Evolutionary conservation across 148 eudicot species (phyloP).

Genomic region (Nepenthes gracilis): DNA sequence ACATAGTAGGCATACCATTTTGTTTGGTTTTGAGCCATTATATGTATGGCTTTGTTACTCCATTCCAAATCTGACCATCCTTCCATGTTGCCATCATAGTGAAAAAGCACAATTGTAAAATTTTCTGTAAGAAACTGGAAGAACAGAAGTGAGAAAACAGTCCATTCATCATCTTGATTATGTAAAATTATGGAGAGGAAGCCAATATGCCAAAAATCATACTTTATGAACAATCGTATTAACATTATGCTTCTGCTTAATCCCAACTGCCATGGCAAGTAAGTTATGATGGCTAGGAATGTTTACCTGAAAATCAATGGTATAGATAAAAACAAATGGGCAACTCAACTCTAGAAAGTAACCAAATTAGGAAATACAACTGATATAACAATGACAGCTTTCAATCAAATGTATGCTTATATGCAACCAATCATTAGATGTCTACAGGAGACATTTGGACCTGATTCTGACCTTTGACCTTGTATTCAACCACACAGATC

Average conservation of each 20-base stretch:
- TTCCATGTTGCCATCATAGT: slow-evolving; percentile 77
- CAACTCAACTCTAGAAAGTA: neutral
- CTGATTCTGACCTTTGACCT: slow-evolving; percentile 44
- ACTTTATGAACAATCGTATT: slow-evolving; percentile 78
- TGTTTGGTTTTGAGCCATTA: slow-evolving; percentile 82
- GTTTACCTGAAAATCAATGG: slow-evolving; percentile 26
- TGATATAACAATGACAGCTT: too few species aligned
- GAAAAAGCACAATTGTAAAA: slow-evolving; percentile 70
- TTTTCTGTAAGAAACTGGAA: slow-evolving; percentile 88
- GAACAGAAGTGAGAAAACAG: slow-evolving; percentile 13
- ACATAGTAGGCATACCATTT: slow-evolving; percentile 46
- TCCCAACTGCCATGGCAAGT: slow-evolving; percentile 88
- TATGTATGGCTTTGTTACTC: slow-evolving; percentile 70
- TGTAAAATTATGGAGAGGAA: neutral
- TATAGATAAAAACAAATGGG: neutral
- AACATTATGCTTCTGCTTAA: slow-evolving; percentile 71
- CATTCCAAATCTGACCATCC: slow-evolving; percentile 86
- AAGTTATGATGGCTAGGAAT: slow-evolving; percentile 39
- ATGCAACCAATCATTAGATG: neutral
- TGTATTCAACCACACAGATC: slow-evolving; percentile 59
- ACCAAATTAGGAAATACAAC: neutral
- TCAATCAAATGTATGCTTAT: neutral
- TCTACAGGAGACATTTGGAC: neutral
- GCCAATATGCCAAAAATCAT: slow-evolving; percentile 1
- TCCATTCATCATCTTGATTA: neutral